Base-by-base conservation (phyloP, 768 basidiomycete genomes). In the Naganishia vishniacii region DNA sequence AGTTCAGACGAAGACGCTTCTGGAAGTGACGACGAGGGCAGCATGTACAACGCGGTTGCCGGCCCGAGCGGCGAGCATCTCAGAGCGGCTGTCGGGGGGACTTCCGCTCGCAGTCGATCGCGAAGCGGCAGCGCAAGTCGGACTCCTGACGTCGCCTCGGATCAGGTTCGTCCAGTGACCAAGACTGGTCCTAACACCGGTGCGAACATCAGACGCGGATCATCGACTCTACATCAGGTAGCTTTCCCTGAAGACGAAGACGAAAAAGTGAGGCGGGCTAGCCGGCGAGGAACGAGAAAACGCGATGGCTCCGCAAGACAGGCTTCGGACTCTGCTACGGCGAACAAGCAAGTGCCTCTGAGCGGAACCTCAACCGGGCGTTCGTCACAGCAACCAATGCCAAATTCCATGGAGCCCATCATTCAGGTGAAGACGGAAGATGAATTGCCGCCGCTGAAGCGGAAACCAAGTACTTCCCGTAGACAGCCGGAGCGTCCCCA, bases 1-100 rank as follows among this genome's bases (percentile, higher is more conserved):
- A 56, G 53, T 25, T 56, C 53, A 5, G 53, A 56, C 11, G 53
- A 56, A 18, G 53, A 56, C 26, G 53, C 53, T 1, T 56, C 53
- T 2, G 53, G 53, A 4, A 56, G 53, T 29, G 32, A 51, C n/a
- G 53, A 40, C 32, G 31, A 40, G 12, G 32, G 31, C 6, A 51
- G 32, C 32, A 12, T 20, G 34, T 34, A 23, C 23, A 41, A 56
- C 37, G 53, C 53, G 11, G 31, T 56, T 41, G 53, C 53, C 1
- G 53, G 53, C 15, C 53, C 53, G 7, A 56, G 53, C 13, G 40
- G 34, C 37, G 53, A 23, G 11, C 53, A 37, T 23, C 13, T 34
- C 32, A 20, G 20, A n/a, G 28, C 15, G 8, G 53, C 6, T 13
- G 26, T 18, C 13, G 3, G 34, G 16, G 53, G 20, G 23, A 18